phyloP scores from a whole-genome alignment of 2,329 filamentous ascomycete genomes.

The Elsinoe batatas region DNA sequence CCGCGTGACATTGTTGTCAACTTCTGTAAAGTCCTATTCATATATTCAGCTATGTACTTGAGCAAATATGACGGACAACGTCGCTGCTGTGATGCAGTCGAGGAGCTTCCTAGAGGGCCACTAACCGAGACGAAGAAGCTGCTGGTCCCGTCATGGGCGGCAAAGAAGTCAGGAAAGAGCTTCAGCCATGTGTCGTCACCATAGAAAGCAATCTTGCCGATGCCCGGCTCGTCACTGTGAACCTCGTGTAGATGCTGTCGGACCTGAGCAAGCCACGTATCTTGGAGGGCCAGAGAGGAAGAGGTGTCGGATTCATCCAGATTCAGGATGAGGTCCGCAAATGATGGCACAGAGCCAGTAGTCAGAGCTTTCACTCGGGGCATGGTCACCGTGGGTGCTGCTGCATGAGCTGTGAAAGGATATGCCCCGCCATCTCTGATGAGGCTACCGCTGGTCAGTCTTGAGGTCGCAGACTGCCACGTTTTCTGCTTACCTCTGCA shows the following conservation, averaged over 20 bases:
- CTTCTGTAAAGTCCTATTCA: constrained; percentile 84
- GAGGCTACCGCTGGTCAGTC: constrained; percentile 44
- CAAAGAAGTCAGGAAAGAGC: constrained; percentile 82
- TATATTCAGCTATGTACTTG: constrained; percentile 28
- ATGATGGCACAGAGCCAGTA: constrained; percentile 94
- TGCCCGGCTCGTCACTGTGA: constrained; percentile 14
- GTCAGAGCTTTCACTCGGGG: constrained; percentile 94
- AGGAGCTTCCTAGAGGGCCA: constrained; percentile 20
- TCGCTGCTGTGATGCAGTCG: constrained; percentile 7
- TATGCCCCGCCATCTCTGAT: constrained; percentile 75
- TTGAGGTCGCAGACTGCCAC: not conserved
- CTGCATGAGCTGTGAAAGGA: constrained; percentile 90
- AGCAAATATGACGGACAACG: not conserved
- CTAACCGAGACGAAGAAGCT: constrained; percentile 96
- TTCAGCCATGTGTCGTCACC: constrained; percentile 98
- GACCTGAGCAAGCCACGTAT: constrained; percentile 94
- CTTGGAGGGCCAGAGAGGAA: constrained; percentile 76
- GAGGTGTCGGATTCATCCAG: constrained; percentile 89
- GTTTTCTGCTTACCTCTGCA: constrained; percentile 58
- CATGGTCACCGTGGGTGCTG: constrained; percentile 98
- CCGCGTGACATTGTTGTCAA: constrained; percentile 93
- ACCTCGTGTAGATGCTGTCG: constrained; percentile 36
- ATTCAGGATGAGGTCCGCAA: constrained; percentile 92
- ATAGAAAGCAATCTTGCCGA: constrained; percentile 79
- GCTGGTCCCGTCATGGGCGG: constrained; percentile 79